Evolutionary conservation across 768 basidiomycete genomes (phyloP), one percentile per base, ranked within the genome.

Genomic region (Tylopilus rubrobrunneus): DNA sequence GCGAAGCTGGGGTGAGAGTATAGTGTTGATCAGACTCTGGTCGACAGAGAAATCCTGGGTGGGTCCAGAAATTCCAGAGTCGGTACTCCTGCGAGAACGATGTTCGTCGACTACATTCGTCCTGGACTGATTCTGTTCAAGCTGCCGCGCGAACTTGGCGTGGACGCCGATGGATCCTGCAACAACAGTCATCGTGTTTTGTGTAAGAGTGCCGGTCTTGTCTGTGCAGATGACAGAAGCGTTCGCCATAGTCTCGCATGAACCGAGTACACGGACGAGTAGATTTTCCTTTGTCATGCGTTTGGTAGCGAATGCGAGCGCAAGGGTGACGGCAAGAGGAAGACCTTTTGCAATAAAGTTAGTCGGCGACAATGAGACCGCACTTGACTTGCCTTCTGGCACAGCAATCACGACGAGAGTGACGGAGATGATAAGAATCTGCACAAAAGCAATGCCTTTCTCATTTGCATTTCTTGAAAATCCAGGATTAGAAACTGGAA

Each of bases 211-310:
- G 36, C 96, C 96, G 2, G 94, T 96, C 75, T 96, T 95, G 78
- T 95, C 93, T 14, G 93, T 95, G 72, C 92, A 94, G 4, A 98
- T 83, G 54, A 98, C 94, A 21, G 89, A 95, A 5, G 96, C 91
- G 62, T 98, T 98, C 21, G 91, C 96, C 96, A 98, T 98, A 0
- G 93, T 98, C 74, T 99, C 97, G 71, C 96, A 98, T 12, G 94
- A 94, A 7, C 91, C 91, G 33, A 99, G 83, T 5, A 98, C 91
- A 51, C 96, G 93, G 29, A 98, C 97, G 41, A 99, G 83, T 0
- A 98, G 78, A 49, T 97, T 97, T 71, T 94, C 89, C 64, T 86
- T 81, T 9, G 95, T 91, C 97, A 98, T 98, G n/a, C 96, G 87
- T 63, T 90, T 94, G 45, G 97, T 99, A 0, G 96, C 97, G 65